A percentile compares a stretch with the other conserved stretches of the same genome.
Evolutionary conservation across 2,329 filamentous ascomycete species (phyloP).

Genomic region (Pleoardoris graminearum): DNA sequence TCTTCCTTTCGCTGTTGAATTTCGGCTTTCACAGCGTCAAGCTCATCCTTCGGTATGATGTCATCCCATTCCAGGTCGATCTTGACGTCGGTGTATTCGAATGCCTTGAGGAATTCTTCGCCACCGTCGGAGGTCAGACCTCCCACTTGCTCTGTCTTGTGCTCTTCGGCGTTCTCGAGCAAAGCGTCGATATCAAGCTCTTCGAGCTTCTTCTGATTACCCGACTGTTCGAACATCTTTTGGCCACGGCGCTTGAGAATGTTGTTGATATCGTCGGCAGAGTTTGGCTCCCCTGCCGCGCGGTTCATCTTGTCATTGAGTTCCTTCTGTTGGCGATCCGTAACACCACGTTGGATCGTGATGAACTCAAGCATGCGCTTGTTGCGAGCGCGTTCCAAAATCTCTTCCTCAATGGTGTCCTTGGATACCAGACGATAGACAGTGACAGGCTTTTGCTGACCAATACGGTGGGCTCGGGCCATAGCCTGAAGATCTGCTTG

Average conservation of each 20-base stretch:
- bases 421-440: constrained; percentile 97
- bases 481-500: constrained; percentile 98
- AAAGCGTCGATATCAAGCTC: constrained; percentile 98
- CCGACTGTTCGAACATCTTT: constrained; percentile 97
- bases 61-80: constrained; percentile 97
- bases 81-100: constrained; percentile 96
- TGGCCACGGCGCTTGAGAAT: constrained; percentile 98
- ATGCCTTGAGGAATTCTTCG: constrained; percentile 88
- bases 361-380: constrained; percentile 97
- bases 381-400: constrained; percentile 92
- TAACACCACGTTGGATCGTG: constrained; percentile 95
- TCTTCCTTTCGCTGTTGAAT: constrained; percentile 85
- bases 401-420: constrained; percentile 97
- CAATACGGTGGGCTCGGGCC: constrained; percentile 96
- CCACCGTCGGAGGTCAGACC: constrained; percentile 94
- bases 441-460: constrained; percentile 92
- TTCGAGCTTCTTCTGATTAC: constrained; percentile 94
- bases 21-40: constrained; percentile 85
- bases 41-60: constrained; percentile 92
- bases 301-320: constrained; percentile 69
- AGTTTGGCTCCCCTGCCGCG: constrained; percentile 76
- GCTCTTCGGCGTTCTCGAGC: constrained; percentile 93
- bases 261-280: constrained; percentile 91
- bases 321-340: constrained; percentile 86
- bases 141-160: constrained; percentile 93